Base-by-base conservation (phyloP, 495 filamentous ascomycete genomes). In the Xanthoparmelia taractica region DNA sequence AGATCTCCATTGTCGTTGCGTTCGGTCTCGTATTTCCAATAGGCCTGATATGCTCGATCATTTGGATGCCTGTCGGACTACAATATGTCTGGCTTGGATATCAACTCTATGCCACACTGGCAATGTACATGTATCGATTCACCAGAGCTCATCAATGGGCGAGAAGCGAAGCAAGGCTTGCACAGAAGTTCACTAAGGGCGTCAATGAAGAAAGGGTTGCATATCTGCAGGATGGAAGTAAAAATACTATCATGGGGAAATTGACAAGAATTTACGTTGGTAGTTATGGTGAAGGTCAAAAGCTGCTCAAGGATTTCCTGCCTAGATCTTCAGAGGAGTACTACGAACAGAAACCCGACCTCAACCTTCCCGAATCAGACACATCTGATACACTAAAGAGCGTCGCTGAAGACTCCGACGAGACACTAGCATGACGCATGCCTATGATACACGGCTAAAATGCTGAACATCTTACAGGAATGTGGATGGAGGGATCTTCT, bases 31-130 rank as follows among this genome's bases (percentile, higher is more conserved):
- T 29, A 10, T 66, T 66, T 50, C 65, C 65, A 34, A 27, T 59
- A 17, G 61, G 60, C 31, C 38, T 66, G 25, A 45, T 66, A 13
- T 60, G 55, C 55, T 59, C 50, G 20, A 34, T 64, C 37, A 34
- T 66, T 43, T 66, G 65, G 65, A 63, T 66, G 54, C 55, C 60
- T 10, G 20, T 38, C 8, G 34, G 12, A 6, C 56, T 66, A 12
- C 65, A 66, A 61, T 64, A 64, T 55, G 43, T 58, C 61, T 66
- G 60, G 60, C 52, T 64, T 25, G 43, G 50, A 29, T 66, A 64
- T n/a, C 65, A 66, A 40, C 27, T 66, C 15, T 66, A 64, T 52
- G 55, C 61, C 31, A 63, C 61, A 5, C 31, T 66, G 4, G 55
- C 61, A 13, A 63, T 66, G 60, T 60, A 66, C 29, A 37, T 61